Evolutionary conservation across 345 rosid genomes (phyloP).

Genomic region (Melaleuca quinquenervia): DNA sequence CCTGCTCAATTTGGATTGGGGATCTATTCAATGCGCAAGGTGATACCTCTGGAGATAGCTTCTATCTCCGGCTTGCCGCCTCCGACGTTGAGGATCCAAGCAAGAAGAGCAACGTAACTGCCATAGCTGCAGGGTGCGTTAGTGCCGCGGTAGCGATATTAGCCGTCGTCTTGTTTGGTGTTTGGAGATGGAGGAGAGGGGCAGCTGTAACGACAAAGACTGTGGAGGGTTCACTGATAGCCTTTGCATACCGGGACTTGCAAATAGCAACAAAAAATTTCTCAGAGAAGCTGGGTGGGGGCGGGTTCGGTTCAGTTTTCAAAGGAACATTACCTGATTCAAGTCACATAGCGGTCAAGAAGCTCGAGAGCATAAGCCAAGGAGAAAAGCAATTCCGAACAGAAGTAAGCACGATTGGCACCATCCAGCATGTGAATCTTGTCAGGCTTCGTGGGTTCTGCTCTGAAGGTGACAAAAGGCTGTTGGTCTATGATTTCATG

Average conservation of each 20-base stretch:
- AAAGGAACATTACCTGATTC: constrained; percentile 61
- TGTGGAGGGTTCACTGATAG: constrained; percentile 54
- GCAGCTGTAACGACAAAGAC: constrained; percentile 7
- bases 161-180: constrained; percentile 8
- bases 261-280: constrained; percentile 66
- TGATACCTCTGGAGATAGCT: constrained; percentile 15
- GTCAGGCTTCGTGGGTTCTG: constrained; percentile 86
- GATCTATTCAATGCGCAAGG: constrained; percentile 34
- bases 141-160: constrained; percentile 22
- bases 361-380: constrained; percentile 65
- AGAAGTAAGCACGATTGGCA: constrained; percentile 67
- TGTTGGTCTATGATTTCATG: constrained; percentile 77
- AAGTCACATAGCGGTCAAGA: constrained; percentile 65
- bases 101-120: constrained; percentile 12
- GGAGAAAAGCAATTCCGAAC: constrained; percentile 88
- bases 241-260: constrained; percentile 56
- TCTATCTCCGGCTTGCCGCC: constrained; percentile 53
- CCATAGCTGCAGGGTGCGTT: background rate
- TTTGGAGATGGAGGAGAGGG: constrained; percentile 21
- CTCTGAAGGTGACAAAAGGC: constrained; percentile 46
- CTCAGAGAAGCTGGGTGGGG: constrained; percentile 69
- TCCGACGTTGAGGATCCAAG: constrained; percentile 38
- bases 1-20: constrained; percentile 44
- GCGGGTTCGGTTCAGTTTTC: constrained; percentile 86
- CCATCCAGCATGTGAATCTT: constrained; percentile 71